Evolutionary conservation across 1,284 basidiomycete genomes (phyloP).

Genomic region (Melampsora larici-populina): DNA sequence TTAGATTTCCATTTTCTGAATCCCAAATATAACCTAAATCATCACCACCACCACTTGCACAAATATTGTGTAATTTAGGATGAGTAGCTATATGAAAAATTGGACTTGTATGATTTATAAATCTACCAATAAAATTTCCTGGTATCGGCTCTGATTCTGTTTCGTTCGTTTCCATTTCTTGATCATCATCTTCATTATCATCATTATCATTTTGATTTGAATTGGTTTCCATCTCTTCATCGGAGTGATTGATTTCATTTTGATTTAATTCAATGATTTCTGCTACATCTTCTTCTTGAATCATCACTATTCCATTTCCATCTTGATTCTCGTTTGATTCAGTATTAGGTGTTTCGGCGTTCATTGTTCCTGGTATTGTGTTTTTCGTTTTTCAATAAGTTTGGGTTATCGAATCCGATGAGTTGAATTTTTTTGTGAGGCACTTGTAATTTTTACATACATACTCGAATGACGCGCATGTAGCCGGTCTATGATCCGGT

Average conservation of each 20-base stretch:
- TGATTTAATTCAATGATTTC: slow-evolving; percentile 45
- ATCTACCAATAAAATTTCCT: slow-evolving; percentile 53
- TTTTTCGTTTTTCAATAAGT: no score
- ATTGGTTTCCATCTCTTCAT: slow-evolving; percentile 50
- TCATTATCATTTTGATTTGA: slow-evolving; percentile 18
- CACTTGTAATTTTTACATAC: no score
- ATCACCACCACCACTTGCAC: slow-evolving; percentile 90
- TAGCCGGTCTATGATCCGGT: no score
- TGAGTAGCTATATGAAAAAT: slow-evolving; percentile 84
- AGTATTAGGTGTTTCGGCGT: no score
- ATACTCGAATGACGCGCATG: no score
- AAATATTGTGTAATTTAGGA: slow-evolving; percentile 68
- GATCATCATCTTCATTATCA: background rate
- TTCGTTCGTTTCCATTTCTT: background rate
- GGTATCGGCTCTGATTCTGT: background rate
- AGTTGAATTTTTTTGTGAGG: no score
- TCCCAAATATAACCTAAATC: slow-evolving; percentile 93
- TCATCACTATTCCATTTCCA: slow-evolving; percentile 3
- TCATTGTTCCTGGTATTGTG: no score
- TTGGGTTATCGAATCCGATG: no score
- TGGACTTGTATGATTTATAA: slow-evolving; percentile 57
- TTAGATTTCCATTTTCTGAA: slow-evolving; percentile 68
- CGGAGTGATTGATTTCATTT: slow-evolving; percentile 46
- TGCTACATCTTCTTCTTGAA: slow-evolving; percentile 28
- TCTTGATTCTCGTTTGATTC: background rate